Percentiles rank a stretch among this genome's conserved stretches.
Evolutionary conservation across 352 stramenopile genomes (phyloP).

Genomic region (Globisporangium cylindrosporum): DNA sequence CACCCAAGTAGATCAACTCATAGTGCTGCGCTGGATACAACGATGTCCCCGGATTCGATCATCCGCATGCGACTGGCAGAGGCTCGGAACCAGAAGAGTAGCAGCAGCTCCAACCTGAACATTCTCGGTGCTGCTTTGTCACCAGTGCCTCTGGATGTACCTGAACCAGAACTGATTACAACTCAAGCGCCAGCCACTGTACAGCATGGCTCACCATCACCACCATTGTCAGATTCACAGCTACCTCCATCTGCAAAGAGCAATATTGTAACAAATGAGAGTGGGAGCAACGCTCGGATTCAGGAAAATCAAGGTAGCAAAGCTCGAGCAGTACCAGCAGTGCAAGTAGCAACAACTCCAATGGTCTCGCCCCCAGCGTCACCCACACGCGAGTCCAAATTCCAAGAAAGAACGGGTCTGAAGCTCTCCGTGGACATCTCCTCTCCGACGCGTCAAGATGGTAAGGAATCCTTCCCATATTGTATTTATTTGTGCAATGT

Average conservation of each 20-base stretch:
- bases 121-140: neutral
- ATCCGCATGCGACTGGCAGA: conserved; percentile 48
- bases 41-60: conserved; percentile 36
- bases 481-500: neutral
- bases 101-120: neutral
- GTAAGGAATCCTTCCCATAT: conserved; percentile 22
- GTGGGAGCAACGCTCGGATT: neutral
- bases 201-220: neutral
- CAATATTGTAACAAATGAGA: neutral
- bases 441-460: conserved; percentile 36
- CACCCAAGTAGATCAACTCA: neutral
- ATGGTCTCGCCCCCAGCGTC: conserved; percentile 15
- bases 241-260: neutral
- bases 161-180: neutral
- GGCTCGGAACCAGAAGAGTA: conserved; percentile 25
- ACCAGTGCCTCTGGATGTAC: neutral
- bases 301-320: neutral
- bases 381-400: conserved; percentile 37
- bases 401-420: conserved; percentile 45
- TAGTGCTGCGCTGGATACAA: neutral
- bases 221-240: neutral
- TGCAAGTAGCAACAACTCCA: neutral
- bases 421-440: conserved; percentile 52
- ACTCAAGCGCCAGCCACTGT: neutral
- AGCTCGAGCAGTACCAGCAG: neutral